These are phyloP conservation scores for Aspergillus persii DNA, from an alignment of 2,329 filamentous ascomycete genomes.

Conservation along the genomic window DNA sequence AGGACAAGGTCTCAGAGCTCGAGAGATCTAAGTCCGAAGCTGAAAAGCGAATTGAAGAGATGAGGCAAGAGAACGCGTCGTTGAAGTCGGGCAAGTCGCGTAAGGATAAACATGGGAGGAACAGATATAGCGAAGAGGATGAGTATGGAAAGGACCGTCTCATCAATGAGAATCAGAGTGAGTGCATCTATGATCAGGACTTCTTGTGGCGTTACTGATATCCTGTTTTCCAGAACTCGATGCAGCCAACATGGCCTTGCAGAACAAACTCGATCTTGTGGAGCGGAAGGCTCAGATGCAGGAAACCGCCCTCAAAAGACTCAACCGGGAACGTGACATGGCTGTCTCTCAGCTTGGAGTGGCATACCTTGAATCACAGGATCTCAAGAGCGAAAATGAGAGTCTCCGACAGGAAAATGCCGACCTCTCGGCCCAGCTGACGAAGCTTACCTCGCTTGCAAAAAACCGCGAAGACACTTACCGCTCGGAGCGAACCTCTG, in stretches of 20 bases:
- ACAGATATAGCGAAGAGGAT: slow-evolving; percentile 46
- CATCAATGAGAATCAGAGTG: slow-evolving; percentile 40
- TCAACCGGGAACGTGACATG: slow-evolving; percentile 57
- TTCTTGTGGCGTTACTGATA: slow-evolving; percentile 22
- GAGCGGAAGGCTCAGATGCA: slow-evolving; percentile 55
- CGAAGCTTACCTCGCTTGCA: slow-evolving; percentile 21
- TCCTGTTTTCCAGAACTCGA: slow-evolving; percentile 43
- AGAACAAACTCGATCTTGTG: slow-evolving; percentile 54
- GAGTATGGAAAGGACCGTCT: slow-evolving; percentile 35
- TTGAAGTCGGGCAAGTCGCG: slow-evolving; percentile 46
- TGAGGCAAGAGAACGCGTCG: slow-evolving; percentile 52
- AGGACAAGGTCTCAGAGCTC: slow-evolving; percentile 57
- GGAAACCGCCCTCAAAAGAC: slow-evolving; percentile 54
- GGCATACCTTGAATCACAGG: slow-evolving; percentile 53
- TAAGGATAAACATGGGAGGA: slow-evolving; percentile 38
- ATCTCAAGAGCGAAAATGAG: slow-evolving; percentile 43
- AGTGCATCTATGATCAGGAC: slow-evolving; percentile 20
- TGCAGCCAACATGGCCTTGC: slow-evolving; percentile 52
- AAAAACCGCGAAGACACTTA: slow-evolving; percentile 28
- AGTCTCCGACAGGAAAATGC: slow-evolving; percentile 36
- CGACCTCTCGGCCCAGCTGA: slow-evolving; percentile 37
- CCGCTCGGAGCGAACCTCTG: slow-evolving; percentile 26
- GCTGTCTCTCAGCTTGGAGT: slow-evolving; percentile 57
- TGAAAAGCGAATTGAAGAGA: slow-evolving; percentile 50
- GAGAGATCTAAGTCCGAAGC: slow-evolving; percentile 55